These are phyloP conservation scores for Annulohypoxylon maeteangense DNA, from an alignment of 495 filamentous ascomycete genomes.

Conservation along the genomic window DNA sequence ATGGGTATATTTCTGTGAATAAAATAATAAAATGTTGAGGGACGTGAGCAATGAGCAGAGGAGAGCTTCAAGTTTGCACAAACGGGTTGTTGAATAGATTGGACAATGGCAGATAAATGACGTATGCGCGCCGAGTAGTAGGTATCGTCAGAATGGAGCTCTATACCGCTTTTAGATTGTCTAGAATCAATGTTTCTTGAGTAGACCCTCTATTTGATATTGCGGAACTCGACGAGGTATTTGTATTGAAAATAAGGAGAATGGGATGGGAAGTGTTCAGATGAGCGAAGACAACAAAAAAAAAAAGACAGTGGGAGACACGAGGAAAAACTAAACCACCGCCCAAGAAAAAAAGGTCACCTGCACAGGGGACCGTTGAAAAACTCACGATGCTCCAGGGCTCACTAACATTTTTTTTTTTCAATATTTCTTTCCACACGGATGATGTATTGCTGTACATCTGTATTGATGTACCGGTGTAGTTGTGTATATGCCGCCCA, in stretches of 20 bases:
- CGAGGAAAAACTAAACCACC: conserved; percentile 45
- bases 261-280: conserved; percentile 14
- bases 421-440: conserved; percentile 9
- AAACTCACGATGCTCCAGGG: conserved; percentile 50
- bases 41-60: background rate
- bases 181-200: conserved; percentile 21
- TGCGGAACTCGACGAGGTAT: conserved; percentile 14
- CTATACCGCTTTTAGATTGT: conserved; percentile 36
- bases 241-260: conserved; percentile 22
- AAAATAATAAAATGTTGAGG: conserved; percentile 1
- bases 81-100: conserved; percentile 27
- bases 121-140: conserved; percentile 32
- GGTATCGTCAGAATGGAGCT: conserved; percentile 27
- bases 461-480: background rate
- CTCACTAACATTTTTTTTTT: conserved; percentile 37
- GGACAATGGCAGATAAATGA: conserved; percentile 36
- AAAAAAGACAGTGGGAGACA: conserved; percentile 31
- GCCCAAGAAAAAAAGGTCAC: conserved; percentile 26
- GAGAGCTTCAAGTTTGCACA: conserved; percentile 32
- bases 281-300: conserved; percentile 20
- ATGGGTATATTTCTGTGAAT: background rate
- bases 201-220: conserved; percentile 1
- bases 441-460: background rate
- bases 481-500: background rate
- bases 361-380: conserved; percentile 39